These are phyloP conservation scores for Silene uniflora DNA, from an alignment of 148 eudicot genomes.

Conservation along the genomic window DNA sequence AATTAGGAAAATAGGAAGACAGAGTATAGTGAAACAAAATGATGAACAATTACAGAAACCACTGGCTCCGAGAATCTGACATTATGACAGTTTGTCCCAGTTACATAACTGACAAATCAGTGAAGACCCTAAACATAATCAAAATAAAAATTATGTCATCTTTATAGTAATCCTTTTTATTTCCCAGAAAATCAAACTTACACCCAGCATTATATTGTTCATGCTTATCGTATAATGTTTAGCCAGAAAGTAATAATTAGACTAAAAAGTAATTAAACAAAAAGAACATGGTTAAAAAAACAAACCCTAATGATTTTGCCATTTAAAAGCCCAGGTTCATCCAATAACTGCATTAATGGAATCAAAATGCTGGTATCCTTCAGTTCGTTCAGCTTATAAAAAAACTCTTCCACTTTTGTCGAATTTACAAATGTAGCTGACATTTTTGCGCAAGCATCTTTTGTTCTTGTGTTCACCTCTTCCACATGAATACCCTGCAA, in stretches of 20 bases:
- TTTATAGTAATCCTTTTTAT: not conserved
- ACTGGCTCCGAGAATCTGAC: constrained; percentile 2
- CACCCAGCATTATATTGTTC: not conserved
- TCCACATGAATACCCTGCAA: constrained; percentile 45
- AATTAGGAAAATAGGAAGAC: not conserved
- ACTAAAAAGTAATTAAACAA: not conserved
- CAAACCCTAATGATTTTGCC: constrained; percentile 48
- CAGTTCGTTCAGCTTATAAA: constrained; percentile 39
- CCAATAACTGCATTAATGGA: constrained; percentile 45
- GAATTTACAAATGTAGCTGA: constrained; percentile 61
- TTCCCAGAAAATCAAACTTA: not conserved
- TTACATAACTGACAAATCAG: not conserved
- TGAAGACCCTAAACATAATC: not conserved
- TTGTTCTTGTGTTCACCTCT: constrained; percentile 45
- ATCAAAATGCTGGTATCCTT: constrained; percentile 43
- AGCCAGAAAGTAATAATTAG: not conserved
- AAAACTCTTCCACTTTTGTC: constrained; percentile 59
- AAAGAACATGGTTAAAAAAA: constrained; percentile 10
- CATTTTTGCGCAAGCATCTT: constrained; percentile 44
- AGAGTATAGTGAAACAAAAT: not conserved
- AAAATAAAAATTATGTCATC: not conserved
- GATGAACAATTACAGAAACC: not conserved
- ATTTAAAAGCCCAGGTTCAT: constrained; percentile 37
- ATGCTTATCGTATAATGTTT: not conserved
- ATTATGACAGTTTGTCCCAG: not conserved